Evolutionary conservation across 345 rosid species (phyloP).

Genomic region (Populus nigra): DNA sequence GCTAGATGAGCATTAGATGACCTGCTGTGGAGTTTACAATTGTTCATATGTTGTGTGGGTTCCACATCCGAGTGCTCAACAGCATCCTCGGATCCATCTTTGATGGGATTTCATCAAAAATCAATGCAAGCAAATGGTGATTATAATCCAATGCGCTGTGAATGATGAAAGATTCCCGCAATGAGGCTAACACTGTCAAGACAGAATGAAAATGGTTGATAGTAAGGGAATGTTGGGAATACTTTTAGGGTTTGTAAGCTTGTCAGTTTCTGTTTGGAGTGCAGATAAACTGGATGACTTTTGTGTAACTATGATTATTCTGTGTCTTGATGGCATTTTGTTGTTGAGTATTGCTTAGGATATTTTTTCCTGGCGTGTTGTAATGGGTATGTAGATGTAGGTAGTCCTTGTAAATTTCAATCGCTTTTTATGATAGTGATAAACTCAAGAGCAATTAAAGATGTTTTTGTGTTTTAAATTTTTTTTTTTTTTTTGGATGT

Average conservation of each 20-base stretch:
- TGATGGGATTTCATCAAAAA: not conserved
- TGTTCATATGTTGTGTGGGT: not conserved
- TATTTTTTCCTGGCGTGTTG: not conserved
- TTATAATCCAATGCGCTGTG: not conserved
- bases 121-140: not conserved
- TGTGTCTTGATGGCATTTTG: not conserved
- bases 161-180: not conserved
- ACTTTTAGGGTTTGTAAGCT: too few species aligned
- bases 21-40: not conserved
- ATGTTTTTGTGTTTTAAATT: not conserved
- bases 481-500: not conserved
- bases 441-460: not conserved
- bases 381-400: not conserved
- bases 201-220: too few species aligned
- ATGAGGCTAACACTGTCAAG: too few species aligned
- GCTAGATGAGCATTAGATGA: slow-evolving; percentile 39
- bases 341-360: not conserved
- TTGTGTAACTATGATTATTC: not conserved
- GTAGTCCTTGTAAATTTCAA: not conserved
- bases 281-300: not conserved
- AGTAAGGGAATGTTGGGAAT: too few species aligned
- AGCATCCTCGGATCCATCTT: not conserved
- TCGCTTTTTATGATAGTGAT: not conserved
- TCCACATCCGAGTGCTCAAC: not conserved
- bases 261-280: not conserved